Conservation (phyloP, 805 yeast species). For the Schwanniomyces sp. region DNA sequence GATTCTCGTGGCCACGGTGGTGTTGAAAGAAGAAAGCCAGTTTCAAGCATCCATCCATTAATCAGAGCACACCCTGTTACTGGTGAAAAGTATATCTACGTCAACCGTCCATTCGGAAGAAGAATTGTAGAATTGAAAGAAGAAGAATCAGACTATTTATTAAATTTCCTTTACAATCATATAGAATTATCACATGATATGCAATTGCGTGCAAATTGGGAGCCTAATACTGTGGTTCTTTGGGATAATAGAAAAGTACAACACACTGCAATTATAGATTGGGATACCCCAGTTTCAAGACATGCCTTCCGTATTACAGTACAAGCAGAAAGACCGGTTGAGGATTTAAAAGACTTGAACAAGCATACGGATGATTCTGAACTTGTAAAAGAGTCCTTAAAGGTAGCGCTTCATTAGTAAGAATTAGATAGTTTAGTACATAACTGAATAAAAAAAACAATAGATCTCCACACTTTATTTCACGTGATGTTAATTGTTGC, state of each 20-base stretch:
- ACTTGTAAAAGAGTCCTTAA: not conserved
- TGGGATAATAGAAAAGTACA: conserved; percentile 41
- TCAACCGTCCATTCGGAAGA: conserved; percentile 35
- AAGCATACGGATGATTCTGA: conserved; percentile 14
- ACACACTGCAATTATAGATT: conserved; percentile 38
- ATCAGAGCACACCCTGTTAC: conserved; percentile 41
- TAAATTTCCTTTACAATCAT: conserved; percentile 34
- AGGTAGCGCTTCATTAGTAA: not conserved
- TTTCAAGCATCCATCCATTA: conserved; percentile 36
- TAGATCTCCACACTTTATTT: not conserved
- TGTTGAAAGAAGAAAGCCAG: conserved; percentile 34
- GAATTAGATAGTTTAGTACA: not conserved
- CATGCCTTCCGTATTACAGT: conserved; percentile 39
- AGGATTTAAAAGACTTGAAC: conserved; percentile 35
- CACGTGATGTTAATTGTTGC: not conserved
- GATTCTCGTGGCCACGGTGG: conserved; percentile 24
- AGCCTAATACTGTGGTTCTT: conserved; percentile 34
- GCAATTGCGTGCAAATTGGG: conserved; percentile 38
- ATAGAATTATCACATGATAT: conserved; percentile 34
- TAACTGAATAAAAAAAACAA: not conserved
- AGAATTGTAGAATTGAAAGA: conserved; percentile 37
- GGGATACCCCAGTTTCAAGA: conserved; percentile 30
- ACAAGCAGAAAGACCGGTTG: conserved; percentile 39
- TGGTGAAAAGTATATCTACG: conserved; percentile 34
- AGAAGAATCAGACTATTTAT: conserved; percentile 35